phyloP scores from a whole-genome alignment of 345 rosid species.

The Brassica juncea region DNA sequence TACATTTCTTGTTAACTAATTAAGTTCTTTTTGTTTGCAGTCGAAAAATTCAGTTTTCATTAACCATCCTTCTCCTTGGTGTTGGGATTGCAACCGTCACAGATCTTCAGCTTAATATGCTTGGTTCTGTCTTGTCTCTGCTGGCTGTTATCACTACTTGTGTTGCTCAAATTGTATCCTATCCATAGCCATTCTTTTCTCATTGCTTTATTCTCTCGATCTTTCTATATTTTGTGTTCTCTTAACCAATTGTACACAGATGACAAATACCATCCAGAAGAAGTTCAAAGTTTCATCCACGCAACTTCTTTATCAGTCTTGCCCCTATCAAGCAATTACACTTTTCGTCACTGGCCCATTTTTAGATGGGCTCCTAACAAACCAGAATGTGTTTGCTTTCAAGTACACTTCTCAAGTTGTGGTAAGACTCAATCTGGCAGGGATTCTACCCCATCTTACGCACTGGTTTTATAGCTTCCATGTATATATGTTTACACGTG shows the following conservation, averaged over 20 bases:
- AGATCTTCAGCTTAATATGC: constrained; percentile 94
- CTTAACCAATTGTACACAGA: constrained; percentile 72
- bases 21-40: constrained; percentile 55
- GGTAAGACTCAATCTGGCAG: constrained; percentile 55
- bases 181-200: constrained; percentile 26
- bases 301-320: constrained; percentile 96
- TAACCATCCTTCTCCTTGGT: constrained; percentile 86
- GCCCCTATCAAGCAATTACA: constrained; percentile 96
- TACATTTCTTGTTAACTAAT: not conserved
- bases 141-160: constrained; percentile 98
- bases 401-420: constrained; percentile 93
- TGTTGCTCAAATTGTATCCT: constrained; percentile 99
- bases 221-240: not conserved
- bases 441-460: not conserved
- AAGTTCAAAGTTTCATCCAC: constrained; percentile 99
- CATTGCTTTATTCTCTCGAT: constrained; percentile 5
- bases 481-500: not conserved
- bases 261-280: constrained; percentile 99
- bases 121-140: constrained; percentile 90
- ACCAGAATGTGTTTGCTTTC: constrained; percentile 92
- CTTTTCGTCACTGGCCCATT: constrained; percentile 91
- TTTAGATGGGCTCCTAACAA: constrained; percentile 90
- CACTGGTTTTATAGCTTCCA: no score
- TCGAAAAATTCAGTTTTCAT: constrained; percentile 78
- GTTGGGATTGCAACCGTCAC: constrained; percentile 99